Evolutionary conservation across 441 rosid species (phyloP).

Genomic region (Cnidoscolus chayamansa): DNA sequence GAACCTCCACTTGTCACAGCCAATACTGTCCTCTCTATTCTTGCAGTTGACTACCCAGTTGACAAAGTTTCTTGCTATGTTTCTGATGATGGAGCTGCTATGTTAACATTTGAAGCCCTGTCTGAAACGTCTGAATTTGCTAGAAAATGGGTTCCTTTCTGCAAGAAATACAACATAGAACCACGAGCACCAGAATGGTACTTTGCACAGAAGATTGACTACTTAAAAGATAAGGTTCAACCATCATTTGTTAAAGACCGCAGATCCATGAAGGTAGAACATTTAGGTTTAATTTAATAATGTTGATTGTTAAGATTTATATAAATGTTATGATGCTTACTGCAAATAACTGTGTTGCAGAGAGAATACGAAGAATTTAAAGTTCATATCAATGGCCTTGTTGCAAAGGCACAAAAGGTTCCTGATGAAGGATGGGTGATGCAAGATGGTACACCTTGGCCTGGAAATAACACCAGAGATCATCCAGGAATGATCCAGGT

Average conservation of each 20-base stretch:
- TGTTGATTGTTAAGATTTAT: not conserved
- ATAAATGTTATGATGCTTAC: not conserved
- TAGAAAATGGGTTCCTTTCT: constrained; percentile 39
- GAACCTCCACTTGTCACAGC: constrained; percentile 42
- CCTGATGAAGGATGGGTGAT: constrained; percentile 43
- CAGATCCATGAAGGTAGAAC: constrained; percentile 36
- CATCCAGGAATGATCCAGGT: constrained; percentile 45
- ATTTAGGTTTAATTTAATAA: not conserved
- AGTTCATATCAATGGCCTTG: constrained; percentile 30
- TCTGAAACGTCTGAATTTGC: constrained; percentile 39
- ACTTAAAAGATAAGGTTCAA: constrained; percentile 36
- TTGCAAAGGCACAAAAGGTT: constrained; percentile 38
- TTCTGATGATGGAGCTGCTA: constrained; percentile 41
- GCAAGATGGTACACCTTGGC: constrained; percentile 44
- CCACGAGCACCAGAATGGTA: constrained; percentile 42
- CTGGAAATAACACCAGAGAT: constrained; percentile 41
- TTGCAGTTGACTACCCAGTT: constrained; percentile 38
- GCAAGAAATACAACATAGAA: constrained; percentile 35
- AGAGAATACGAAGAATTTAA: constrained; percentile 41
- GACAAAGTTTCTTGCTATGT: constrained; percentile 42
- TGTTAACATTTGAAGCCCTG: constrained; percentile 36
- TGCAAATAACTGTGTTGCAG: constrained; percentile 16
- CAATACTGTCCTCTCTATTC: constrained; percentile 36
- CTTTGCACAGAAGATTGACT: constrained; percentile 32
- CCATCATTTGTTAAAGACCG: constrained; percentile 41